Conservation (phyloP, 257 asterid genomes). For the Nicotiana benthamiana region DNA sequence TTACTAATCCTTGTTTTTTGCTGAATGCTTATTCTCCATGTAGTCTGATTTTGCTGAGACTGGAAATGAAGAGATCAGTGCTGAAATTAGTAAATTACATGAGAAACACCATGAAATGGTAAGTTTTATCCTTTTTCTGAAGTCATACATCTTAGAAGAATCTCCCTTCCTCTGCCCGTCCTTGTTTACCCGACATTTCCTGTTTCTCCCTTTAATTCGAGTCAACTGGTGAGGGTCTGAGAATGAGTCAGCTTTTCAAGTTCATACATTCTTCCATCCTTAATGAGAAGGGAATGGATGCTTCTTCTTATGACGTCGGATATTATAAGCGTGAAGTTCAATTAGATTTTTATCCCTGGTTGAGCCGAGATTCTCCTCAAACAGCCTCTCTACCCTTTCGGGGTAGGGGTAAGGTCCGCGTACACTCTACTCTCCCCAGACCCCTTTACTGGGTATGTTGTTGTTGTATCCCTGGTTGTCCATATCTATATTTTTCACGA, state of each 20-base stretch:
- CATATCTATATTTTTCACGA: neutral
- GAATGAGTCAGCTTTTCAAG: neutral
- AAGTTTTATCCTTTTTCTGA: conserved; percentile 11
- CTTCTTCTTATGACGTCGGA: neutral
- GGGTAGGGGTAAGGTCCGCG: no score
- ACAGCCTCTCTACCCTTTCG: no score
- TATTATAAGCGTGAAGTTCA: neutral
- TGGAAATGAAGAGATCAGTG: conserved; percentile 55
- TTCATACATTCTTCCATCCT: neutral
- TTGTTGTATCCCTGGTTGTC: neutral
- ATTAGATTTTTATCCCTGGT: no score
- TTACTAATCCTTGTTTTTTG: conserved; percentile 2
- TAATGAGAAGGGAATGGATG: neutral
- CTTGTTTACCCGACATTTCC: neutral
- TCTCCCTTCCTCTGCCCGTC: neutral
- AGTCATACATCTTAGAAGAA: conserved; percentile 10
- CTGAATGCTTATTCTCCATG: conserved; percentile 17
- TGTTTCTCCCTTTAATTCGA: neutral
- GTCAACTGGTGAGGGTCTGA: neutral
- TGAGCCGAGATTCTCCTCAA: no score
- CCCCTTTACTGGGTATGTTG: no score
- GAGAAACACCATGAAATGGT: conserved; percentile 71
- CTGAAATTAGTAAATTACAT: conserved; percentile 46
- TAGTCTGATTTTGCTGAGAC: conserved; percentile 46
- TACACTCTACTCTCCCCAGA: no score